Conservation (phyloP, 768 basidiomycete genomes). For the Hygrocybe coccinea region DNA sequence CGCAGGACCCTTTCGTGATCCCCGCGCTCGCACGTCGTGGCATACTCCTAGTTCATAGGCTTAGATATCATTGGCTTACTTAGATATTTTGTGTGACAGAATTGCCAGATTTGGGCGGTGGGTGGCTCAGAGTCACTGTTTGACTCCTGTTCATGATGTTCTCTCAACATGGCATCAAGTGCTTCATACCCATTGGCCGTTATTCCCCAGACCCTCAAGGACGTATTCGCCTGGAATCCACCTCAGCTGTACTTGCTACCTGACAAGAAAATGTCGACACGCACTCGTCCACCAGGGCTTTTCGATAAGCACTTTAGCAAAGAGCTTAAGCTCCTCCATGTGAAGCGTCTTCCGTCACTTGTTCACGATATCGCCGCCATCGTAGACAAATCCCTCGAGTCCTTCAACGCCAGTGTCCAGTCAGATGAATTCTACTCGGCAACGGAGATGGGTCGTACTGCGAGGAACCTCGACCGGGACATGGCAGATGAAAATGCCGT, state of each 20-base stretch:
- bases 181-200: not conserved
- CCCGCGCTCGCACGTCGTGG: too few relatives aligned
- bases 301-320: slow-evolving; percentile 1
- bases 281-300: not conserved
- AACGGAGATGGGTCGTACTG: not conserved
- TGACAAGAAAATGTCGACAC: slow-evolving; percentile 2
- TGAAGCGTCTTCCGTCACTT: slow-evolving; percentile 2
- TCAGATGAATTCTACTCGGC: not conserved
- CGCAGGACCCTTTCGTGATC: too few relatives aligned
- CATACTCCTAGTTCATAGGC: too few relatives aligned
- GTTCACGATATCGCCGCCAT: not conserved
- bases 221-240: not conserved
- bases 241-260: not conserved
- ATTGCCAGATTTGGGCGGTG: too few relatives aligned
- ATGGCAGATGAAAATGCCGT: slow-evolving; percentile 2
- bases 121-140: slow-evolving; percentile 1
- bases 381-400: not conserved
- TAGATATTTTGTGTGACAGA: too few relatives aligned
- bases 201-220: not conserved
- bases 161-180: not conserved
- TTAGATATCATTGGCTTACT: too few relatives aligned
- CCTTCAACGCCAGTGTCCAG: not conserved
- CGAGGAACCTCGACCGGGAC: too few relatives aligned
- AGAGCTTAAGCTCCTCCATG: slow-evolving; percentile 4
- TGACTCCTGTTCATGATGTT: slow-evolving; percentile 16